These are phyloP conservation scores for Rhodomyrtus tomentosa DNA, from an alignment of 345 rosid genomes.

Conservation along the genomic window DNA sequence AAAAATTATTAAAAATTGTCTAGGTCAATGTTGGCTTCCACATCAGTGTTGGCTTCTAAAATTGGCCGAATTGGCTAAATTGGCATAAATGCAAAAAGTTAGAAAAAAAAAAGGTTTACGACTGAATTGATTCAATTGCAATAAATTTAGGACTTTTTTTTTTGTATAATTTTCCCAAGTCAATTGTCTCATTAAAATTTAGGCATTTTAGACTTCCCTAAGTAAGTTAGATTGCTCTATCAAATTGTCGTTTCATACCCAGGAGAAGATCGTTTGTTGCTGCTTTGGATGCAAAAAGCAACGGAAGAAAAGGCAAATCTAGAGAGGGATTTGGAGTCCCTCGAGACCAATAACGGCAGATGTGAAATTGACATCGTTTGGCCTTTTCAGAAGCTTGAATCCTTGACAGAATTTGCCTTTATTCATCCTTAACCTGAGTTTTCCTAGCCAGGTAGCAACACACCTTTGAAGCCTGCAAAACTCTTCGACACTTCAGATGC, in stretches of 20 bases:
- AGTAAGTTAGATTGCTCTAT: not conserved
- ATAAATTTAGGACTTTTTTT: too few relatives aligned
- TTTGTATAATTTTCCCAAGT: too few relatives aligned
- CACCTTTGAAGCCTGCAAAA: not conserved
- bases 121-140: too few relatives aligned
- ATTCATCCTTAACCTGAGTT: not conserved
- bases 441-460: not conserved
- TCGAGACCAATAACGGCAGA: slow-evolving; percentile 19
- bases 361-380: not conserved
- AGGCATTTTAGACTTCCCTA: not conserved
- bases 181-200: not conserved
- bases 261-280: not conserved
- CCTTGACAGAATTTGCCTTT: not conserved
- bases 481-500: not conserved
- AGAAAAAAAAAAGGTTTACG: too few relatives aligned
- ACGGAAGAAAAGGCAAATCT: not conserved
- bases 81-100: too few relatives aligned
- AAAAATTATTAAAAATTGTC: too few relatives aligned
- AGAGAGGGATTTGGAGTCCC: slow-evolving; percentile 1
- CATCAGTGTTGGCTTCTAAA: too few relatives aligned
- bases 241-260: not conserved
- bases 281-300: not conserved
- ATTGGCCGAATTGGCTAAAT: too few relatives aligned
- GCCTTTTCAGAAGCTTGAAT: not conserved
- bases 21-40: too few relatives aligned